Evolutionary conservation across 345 rosid genomes (phyloP), one percentile per base, ranked within the genome.

Genomic region (Hibiscus mutabilis): DNA sequence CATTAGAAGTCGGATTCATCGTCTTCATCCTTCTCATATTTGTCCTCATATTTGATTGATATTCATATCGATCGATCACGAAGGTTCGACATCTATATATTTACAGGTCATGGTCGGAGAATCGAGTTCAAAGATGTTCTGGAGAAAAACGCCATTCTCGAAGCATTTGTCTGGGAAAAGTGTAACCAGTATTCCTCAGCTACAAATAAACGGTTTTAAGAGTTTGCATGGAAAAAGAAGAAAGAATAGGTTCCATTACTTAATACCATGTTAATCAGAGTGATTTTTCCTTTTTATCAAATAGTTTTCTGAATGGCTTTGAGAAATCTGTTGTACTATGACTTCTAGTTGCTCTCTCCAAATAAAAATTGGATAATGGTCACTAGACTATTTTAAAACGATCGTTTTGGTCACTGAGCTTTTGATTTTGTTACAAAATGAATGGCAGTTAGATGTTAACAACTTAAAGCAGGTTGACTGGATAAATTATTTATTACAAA

Each of bases 101-200:
- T 55, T 55, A 11, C 37, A 73, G 64, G 75, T 52, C 75, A 73
- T 9, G 70, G 75, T 16, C n/a, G 70, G 55, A 73, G 63, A 73
- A 18, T 73, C 8, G 44, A 73, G 18, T 73, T 73, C 53, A 63
- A 64, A 73, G 70, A 73, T 52, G 19, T 18, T 73, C 25, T 10
- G 29, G 75, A 64, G 75, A 73, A 73, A 53, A 73, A 64, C 13
- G 3, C 27, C 5, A 0, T 53, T 64, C 69, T 73, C 12, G 22
- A 63, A 62, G 49, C 62, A 6, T 73, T 62, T 35, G 25, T 73
- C 18, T 16, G 10, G 31, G 42, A 64, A 22, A 73, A 73, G 69
- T 63, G 15, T 31, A 51, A 18, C 27, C 75, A 61, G 51, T 6
- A 67, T 31, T 35, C 18, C 52, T 22, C 61, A 13, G 53, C 46